Conservation (phyloP, 345 rosid species). For the Brassica nigra region DNA sequence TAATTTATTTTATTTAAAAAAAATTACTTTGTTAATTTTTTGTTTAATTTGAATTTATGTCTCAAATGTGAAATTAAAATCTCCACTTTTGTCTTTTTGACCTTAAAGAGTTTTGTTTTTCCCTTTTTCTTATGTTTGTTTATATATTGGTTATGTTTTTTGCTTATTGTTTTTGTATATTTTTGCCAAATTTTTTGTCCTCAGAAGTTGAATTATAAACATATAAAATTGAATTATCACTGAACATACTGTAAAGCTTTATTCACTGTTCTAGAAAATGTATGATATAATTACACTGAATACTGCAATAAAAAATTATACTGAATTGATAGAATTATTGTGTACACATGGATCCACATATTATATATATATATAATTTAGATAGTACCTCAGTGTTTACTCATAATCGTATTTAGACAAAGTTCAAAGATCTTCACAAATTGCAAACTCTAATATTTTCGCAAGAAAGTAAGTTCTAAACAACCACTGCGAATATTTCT, state of each 20-base stretch:
- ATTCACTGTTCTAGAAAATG: background rate
- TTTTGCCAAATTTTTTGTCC: too few relatives aligned
- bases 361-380: background rate
- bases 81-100: too few relatives aligned
- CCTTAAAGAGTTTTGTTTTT: too few relatives aligned
- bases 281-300: background rate
- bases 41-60: too few relatives aligned
- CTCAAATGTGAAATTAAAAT: too few relatives aligned
- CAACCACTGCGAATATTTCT: conserved; percentile 6
- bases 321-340: background rate
- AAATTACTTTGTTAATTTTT: too few relatives aligned
- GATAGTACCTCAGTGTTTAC: background rate
- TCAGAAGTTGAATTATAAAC: background rate
- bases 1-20: too few relatives aligned
- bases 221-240: background rate
- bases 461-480: conserved; percentile 1
- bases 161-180: too few relatives aligned
- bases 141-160: too few relatives aligned
- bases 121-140: too few relatives aligned
- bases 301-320: background rate
- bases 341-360: background rate
- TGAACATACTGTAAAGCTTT: background rate
- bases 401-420: background rate
- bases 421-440: background rate
- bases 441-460: background rate